phyloP scores from a whole-genome alignment of 495 filamentous ascomycete species.

The Physcia stellaris region DNA sequence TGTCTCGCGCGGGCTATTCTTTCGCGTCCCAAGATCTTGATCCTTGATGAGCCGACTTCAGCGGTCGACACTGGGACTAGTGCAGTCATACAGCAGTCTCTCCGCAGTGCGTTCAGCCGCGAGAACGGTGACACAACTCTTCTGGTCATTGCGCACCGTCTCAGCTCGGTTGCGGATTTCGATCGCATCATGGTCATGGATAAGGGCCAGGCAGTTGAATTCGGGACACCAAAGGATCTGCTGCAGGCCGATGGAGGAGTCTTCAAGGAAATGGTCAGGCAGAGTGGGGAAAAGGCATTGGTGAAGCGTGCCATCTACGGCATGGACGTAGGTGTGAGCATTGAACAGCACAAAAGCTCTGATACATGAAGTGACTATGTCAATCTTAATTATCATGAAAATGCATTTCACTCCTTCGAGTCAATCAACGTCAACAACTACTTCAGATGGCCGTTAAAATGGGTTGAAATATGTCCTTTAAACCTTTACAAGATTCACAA shows the following conservation, averaged over 20 bases:
- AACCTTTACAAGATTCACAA: too few species aligned
- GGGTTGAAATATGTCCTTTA: too few species aligned
- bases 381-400: too few species aligned
- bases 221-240: conserved; percentile 16
- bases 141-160: conserved; percentile 22
- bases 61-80: conserved; percentile 20
- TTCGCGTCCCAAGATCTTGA: conserved; percentile 11
- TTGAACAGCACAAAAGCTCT: too few species aligned
- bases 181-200: conserved; percentile 21
- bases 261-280: conserved; percentile 60
- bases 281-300: conserved; percentile 70
- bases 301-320: too few species aligned
- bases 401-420: too few species aligned
- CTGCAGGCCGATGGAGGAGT: conserved; percentile 30
- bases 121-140: conserved; percentile 14
- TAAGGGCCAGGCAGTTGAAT: conserved; percentile 16
- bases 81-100: conserved; percentile 16
- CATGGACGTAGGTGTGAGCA: too few species aligned
- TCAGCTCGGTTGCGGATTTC: conserved; percentile 17
- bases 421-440: too few species aligned
- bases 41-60: conserved; percentile 18
- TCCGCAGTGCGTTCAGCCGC: conserved; percentile 18
- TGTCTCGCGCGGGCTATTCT: conserved; percentile 19
- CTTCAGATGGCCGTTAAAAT: too few species aligned
- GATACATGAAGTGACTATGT: too few species aligned